These are phyloP conservation scores for Mycena vitilis DNA, from an alignment of 768 basidiomycete genomes.

Conservation along the genomic window DNA sequence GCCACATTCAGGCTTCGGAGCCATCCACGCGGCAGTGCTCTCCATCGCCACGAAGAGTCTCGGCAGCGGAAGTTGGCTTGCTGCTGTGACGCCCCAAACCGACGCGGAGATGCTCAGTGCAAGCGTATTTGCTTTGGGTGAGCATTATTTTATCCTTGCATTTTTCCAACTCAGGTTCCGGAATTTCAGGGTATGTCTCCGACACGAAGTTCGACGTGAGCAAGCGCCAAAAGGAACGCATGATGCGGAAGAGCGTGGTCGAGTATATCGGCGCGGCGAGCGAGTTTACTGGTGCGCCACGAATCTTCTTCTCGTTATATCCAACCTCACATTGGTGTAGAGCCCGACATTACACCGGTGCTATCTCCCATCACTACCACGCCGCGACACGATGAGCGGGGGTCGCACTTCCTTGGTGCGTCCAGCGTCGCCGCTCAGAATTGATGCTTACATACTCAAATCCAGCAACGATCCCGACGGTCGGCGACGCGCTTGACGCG, in stretches of 20 bases:
- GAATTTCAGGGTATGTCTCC: conserved; percentile 58
- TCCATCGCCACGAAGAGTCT: conserved; percentile 80
- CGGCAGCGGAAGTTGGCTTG: conserved; percentile 67
- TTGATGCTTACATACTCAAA: conserved; percentile 11
- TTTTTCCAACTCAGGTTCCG: background rate
- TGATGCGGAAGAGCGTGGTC: conserved; percentile 71
- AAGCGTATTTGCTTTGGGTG: conserved; percentile 67
- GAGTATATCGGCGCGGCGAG: conserved; percentile 78
- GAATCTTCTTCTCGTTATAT: background rate
- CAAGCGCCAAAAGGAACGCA: conserved; percentile 65
- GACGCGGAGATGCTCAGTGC: conserved; percentile 73
- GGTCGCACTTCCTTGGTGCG: conserved; percentile 69
- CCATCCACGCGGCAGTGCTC: conserved; percentile 84
- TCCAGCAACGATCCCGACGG: conserved; percentile 78
- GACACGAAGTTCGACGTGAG: conserved; percentile 70
- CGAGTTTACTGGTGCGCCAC: conserved; percentile 70
- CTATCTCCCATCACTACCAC: conserved; percentile 74
- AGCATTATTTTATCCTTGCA: background rate
- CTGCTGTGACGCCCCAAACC: conserved; percentile 69
- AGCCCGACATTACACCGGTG: conserved; percentile 78
- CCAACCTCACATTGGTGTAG: conserved; percentile 44
- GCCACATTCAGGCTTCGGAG: conserved; percentile 85
- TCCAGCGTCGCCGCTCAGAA: conserved; percentile 8
- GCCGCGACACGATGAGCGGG: conserved; percentile 67
- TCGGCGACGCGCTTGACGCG: conserved; percentile 79